A percentile compares a stretch with the other conserved stretches of the same genome.
phyloP scores from a whole-genome alignment of 345 rosid genomes.

The Eucalyptus albens region DNA sequence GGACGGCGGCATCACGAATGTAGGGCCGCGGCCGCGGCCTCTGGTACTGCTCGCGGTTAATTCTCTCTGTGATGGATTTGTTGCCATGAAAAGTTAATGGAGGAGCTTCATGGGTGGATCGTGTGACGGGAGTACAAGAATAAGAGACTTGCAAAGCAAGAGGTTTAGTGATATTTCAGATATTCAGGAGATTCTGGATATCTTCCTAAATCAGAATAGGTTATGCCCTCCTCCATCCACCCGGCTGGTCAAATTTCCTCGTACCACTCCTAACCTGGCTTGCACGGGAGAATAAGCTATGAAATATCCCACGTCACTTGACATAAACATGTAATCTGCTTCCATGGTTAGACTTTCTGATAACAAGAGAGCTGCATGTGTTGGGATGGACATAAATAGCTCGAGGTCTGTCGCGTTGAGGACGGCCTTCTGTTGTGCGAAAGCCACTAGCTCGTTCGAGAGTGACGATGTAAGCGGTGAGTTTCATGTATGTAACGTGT shows the following conservation, averaged over 20 bases:
- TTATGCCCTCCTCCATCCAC: not conserved
- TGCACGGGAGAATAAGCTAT: not conserved
- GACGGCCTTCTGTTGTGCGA: not conserved
- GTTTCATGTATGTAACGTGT: too few relatives aligned
- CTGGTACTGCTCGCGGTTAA: not conserved
- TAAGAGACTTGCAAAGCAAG: not conserved
- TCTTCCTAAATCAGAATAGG: not conserved
- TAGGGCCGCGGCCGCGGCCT: not conserved
- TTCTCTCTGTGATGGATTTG: not conserved
- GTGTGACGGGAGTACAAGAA: not conserved
- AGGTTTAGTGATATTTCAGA: not conserved
- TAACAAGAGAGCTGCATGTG: not conserved
- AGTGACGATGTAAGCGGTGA: not conserved
- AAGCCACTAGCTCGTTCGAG: not conserved
- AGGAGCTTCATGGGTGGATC: not conserved
- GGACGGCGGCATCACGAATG: not conserved
- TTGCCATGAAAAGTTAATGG: not conserved
- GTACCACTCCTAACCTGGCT: not conserved
- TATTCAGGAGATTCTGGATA: not conserved
- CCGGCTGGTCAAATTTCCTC: too few relatives aligned
- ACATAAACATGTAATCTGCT: too few relatives aligned
- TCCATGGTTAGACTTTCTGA: too few relatives aligned
- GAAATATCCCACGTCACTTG: not conserved
- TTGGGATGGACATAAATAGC: not conserved
- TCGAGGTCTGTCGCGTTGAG: not conserved